Conservation (phyloP, 345 rosid species). For the Melaleuca quinquenervia region DNA sequence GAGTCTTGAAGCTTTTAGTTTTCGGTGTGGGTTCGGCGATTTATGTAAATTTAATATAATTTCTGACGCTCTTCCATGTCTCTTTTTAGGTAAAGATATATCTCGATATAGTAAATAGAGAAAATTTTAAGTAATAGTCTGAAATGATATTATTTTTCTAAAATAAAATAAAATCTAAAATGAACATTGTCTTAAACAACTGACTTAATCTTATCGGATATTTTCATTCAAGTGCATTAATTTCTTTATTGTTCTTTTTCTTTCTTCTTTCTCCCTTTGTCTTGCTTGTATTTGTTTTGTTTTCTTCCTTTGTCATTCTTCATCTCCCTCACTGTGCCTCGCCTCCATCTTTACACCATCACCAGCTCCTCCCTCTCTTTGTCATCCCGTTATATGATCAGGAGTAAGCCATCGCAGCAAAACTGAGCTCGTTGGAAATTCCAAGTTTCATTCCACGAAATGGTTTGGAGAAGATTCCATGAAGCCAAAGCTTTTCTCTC, state of each 20-base stretch:
- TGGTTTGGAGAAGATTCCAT: conserved; percentile 45
- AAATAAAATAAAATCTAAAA: too few relatives aligned
- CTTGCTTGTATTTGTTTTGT: background rate
- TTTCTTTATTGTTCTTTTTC: too few relatives aligned
- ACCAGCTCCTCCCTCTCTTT: background rate
- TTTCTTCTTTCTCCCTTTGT: background rate
- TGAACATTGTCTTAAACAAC: too few relatives aligned
- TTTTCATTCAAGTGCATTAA: background rate
- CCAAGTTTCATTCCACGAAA: conserved; percentile 1
- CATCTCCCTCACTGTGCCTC: background rate
- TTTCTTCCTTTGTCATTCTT: background rate
- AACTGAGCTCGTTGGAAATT: background rate
- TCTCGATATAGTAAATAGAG: too few relatives aligned
- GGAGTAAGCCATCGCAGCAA: background rate
- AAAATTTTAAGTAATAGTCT: too few relatives aligned
- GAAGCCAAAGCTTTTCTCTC: conserved; percentile 55
- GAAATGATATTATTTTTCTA: too few relatives aligned
- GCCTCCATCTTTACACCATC: background rate
- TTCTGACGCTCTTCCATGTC: too few relatives aligned
- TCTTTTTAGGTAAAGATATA: too few relatives aligned
- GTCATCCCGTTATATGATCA: background rate
- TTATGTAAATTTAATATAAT: too few relatives aligned
- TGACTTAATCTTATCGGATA: too few relatives aligned
- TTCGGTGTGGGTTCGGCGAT: too few relatives aligned
- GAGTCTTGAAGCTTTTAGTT: too few relatives aligned